Conservation (phyloP, 2,329 filamentous ascomycete genomes). For the Penicillium sp. region DNA sequence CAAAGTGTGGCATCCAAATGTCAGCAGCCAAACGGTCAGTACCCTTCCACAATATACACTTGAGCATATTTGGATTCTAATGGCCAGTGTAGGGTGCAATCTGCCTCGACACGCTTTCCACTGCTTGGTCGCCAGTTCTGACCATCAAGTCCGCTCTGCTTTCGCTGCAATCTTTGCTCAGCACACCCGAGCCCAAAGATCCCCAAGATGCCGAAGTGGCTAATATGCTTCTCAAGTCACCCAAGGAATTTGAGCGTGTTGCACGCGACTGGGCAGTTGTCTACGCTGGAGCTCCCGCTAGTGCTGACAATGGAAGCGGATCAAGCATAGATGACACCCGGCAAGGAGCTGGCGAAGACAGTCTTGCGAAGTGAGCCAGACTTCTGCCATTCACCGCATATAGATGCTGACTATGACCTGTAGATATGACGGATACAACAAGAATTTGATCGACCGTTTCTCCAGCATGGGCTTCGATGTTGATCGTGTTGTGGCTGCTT, state of each 20-base stretch:
- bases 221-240: conserved; percentile 72
- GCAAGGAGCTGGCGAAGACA: conserved; percentile 51
- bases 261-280: conserved; percentile 85
- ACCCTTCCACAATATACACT: neutral
- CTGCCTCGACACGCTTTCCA: conserved; percentile 83
- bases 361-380: conserved; percentile 45
- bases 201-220: conserved; percentile 95
- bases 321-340: conserved; percentile 47
- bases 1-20: conserved; percentile 93
- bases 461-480: conserved; percentile 85
- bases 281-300: conserved; percentile 65
- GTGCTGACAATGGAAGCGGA: conserved; percentile 47
- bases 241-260: conserved; percentile 67
- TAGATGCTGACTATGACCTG: conserved; percentile 24
- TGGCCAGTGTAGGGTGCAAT: conserved; percentile 71
- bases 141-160: conserved; percentile 93
- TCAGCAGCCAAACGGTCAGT: conserved; percentile 83
- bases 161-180: conserved; percentile 84
- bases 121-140: conserved; percentile 88
- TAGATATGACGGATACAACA: conserved; percentile 82
- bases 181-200: conserved; percentile 87
- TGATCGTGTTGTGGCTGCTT: conserved; percentile 74
- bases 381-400: neutral
- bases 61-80: neutral
- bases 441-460: conserved; percentile 72